These are phyloP conservation scores for Bauhinia variegata DNA, from an alignment of 306 rosid genomes.

Conservation along the genomic window DNA sequence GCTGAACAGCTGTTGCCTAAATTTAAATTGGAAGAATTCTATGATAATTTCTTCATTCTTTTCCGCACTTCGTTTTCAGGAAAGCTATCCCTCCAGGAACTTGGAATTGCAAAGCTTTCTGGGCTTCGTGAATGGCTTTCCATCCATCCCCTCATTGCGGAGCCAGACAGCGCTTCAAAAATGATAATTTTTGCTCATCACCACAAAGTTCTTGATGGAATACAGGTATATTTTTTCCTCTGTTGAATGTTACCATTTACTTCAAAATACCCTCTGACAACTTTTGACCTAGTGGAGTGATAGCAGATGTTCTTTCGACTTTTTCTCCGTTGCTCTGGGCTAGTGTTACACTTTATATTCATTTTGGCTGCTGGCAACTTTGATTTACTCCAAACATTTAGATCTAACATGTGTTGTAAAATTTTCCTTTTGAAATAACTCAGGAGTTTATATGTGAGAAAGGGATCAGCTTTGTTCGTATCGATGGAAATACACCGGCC, in stretches of 20 bases:
- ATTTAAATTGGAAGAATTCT: constrained; percentile 23
- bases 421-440: constrained; percentile 29
- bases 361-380: constrained; percentile 19
- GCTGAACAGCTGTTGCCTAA: constrained; percentile 12
- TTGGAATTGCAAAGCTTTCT: constrained; percentile 88
- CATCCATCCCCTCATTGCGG: constrained; percentile 74
- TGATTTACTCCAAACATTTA: constrained; percentile 5
- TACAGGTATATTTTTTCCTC: constrained; percentile 62
- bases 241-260: constrained; percentile 33
- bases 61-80: constrained; percentile 32
- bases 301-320: constrained; percentile 7
- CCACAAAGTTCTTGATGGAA: constrained; percentile 85
- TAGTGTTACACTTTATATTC: constrained; percentile 16
- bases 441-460: constrained; percentile 85
- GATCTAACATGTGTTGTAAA: constrained; percentile 14
- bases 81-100: constrained; percentile 76
- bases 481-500: constrained; percentile 90
- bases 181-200: constrained; percentile 96
- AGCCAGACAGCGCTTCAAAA: constrained; percentile 68
- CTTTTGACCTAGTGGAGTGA: constrained; percentile 11
- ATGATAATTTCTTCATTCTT: constrained; percentile 24
- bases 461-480: constrained; percentile 78
- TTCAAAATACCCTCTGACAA: constrained; percentile 9
- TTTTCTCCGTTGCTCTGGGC: constrained; percentile 14
- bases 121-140: constrained; percentile 92